Percentiles rank a stretch among this genome's conserved stretches.
These are phyloP conservation scores for Apostasia ramifera DNA, from an alignment of 106 monocot species.

Conservation along the genomic window DNA sequence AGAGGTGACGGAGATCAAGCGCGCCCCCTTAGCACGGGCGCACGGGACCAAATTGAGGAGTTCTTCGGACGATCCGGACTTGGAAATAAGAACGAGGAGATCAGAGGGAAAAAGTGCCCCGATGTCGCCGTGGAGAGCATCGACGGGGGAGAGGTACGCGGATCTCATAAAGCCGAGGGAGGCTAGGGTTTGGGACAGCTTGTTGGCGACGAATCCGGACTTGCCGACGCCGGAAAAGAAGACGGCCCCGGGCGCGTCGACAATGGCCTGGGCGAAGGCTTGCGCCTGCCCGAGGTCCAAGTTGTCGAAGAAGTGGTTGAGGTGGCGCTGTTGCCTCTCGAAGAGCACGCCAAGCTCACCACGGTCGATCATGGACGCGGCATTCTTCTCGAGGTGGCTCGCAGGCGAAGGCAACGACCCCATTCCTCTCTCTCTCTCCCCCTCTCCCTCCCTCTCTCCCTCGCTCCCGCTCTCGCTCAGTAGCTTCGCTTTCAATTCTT, in stretches of 20 bases:
- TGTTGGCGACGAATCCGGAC: slow-evolving; percentile 71
- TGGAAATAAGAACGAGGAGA: slow-evolving; percentile 70
- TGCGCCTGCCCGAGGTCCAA: slow-evolving; percentile 46
- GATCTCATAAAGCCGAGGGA: slow-evolving; percentile 70
- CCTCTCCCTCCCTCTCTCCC: too few relatives aligned
- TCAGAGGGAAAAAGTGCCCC: slow-evolving; percentile 52
- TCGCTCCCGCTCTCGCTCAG: too few relatives aligned
- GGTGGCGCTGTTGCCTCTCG: slow-evolving; percentile 38
- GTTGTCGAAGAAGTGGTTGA: slow-evolving; percentile 74
- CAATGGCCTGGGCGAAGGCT: slow-evolving; percentile 48
- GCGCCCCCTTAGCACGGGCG: slow-evolving; percentile 65
- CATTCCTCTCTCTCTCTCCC: slow-evolving; percentile 14
- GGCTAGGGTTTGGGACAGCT: slow-evolving; percentile 66
- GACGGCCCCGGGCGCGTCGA: slow-evolving; percentile 47
- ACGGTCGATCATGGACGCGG: background rate
- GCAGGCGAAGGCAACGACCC: slow-evolving; percentile 6
- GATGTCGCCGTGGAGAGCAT: slow-evolving; percentile 92
- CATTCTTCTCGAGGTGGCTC: background rate
- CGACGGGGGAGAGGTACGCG: slow-evolving; percentile 59
- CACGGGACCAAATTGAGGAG: slow-evolving; percentile 65
- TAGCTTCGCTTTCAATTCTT: too few relatives aligned
- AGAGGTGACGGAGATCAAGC: slow-evolving; percentile 59
- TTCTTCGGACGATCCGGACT: slow-evolving; percentile 82
- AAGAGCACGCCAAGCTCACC: slow-evolving; percentile 50
- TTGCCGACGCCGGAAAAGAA: slow-evolving; percentile 87